A percentile compares a stretch with the other conserved stretches of the same genome.
Evolutionary conservation across 1,284 basidiomycete species (phyloP).

Genomic region (Blastosporella zonata): DNA sequence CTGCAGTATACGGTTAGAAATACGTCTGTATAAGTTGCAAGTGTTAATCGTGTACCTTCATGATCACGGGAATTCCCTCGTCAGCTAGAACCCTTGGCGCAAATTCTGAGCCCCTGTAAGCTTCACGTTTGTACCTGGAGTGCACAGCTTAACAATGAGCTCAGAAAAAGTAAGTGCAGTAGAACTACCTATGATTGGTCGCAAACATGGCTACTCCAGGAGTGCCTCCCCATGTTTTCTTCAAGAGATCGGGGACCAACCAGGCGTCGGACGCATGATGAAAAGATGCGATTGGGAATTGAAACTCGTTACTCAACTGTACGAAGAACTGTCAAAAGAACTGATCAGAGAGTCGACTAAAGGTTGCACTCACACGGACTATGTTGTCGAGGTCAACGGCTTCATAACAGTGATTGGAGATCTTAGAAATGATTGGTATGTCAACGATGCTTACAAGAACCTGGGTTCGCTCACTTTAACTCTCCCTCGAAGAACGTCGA

Average conservation of each 20-base stretch:
- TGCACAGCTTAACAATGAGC: neutral
- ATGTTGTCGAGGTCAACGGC: conserved; percentile 78
- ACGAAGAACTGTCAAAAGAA: neutral
- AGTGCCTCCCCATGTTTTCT: conserved; percentile 50
- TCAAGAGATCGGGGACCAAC: conserved; percentile 69
- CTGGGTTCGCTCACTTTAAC: conserved; percentile 55
- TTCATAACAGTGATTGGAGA: conserved; percentile 70
- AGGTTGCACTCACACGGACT: conserved; percentile 48
- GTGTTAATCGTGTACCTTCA: conserved; percentile 70
- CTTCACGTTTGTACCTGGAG: conserved; percentile 66
- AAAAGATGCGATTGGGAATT: conserved; percentile 66
- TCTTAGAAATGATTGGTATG: conserved; percentile 29
- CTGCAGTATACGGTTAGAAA: conserved; percentile 27
- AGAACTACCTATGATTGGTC: conserved; percentile 44
- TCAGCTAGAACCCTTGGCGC: conserved; percentile 73
- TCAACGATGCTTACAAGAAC: neutral
- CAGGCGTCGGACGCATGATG: conserved; percentile 79
- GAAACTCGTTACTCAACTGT: conserved; percentile 74
- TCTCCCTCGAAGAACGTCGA: conserved; percentile 78
- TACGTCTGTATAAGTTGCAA: neutral
- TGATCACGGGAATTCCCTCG: conserved; percentile 64
- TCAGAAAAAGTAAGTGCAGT: neutral
- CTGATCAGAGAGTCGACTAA: conserved; percentile 20
- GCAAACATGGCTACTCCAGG: conserved; percentile 69
- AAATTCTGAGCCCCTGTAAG: conserved; percentile 79